Conservation (phyloP, 495 filamentous ascomycete species). For the Xylaria sp. region DNA sequence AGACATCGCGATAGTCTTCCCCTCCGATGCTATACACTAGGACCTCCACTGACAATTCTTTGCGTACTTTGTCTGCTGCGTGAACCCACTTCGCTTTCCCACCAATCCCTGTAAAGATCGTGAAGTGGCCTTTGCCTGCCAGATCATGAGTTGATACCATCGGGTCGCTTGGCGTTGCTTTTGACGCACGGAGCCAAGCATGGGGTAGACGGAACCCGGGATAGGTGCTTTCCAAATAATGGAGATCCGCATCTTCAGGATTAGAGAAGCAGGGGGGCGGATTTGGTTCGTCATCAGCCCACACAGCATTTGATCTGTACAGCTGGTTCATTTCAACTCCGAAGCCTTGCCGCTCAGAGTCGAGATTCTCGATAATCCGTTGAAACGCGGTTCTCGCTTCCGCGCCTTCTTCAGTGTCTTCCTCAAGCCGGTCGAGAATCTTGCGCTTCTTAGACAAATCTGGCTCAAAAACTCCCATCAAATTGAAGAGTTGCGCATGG, state of each 20-base stretch:
- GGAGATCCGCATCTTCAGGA: conserved; percentile 42
- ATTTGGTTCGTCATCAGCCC: conserved; percentile 45
- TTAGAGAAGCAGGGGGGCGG: conserved; percentile 32
- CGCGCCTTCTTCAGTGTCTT: conserved; percentile 56
- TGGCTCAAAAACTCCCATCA: conserved; percentile 46
- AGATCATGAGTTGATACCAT: conserved; percentile 59
- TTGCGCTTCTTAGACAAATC: conserved; percentile 29
- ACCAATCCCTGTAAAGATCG: conserved; percentile 57
- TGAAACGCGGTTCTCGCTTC: conserved; percentile 55
- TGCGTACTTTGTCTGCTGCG: conserved; percentile 34
- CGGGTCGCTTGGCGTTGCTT: conserved; percentile 42
- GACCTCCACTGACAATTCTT: conserved; percentile 38
- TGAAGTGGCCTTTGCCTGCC: conserved; percentile 57
- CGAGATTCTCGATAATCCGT: conserved; percentile 21
- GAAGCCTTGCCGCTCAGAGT: conserved; percentile 22
- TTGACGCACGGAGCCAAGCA: conserved; percentile 56
- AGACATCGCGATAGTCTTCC: conserved; percentile 50
- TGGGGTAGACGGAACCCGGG: conserved; percentile 61
- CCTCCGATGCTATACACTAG: conserved; percentile 45
- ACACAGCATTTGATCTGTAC: conserved; percentile 48
- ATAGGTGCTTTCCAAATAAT: conserved; percentile 46
- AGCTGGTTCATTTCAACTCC: conserved; percentile 48
- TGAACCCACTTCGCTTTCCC: conserved; percentile 41
- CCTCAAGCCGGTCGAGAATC: conserved; percentile 45
- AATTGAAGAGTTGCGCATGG: conserved; percentile 42